Conservation (phyloP, 495 filamentous ascomycete species). For the Xylaria longipes region DNA sequence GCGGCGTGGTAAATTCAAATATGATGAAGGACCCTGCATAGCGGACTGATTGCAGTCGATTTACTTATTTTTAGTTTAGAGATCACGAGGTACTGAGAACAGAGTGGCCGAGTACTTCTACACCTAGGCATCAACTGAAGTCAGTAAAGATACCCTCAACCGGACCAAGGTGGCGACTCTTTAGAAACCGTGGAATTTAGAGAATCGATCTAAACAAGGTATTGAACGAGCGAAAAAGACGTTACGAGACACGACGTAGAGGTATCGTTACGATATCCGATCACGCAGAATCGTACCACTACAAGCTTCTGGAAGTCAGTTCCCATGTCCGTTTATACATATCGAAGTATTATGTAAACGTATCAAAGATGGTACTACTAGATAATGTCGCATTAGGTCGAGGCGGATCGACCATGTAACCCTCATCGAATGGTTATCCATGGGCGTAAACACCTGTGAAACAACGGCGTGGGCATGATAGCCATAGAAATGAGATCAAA, state of each 20-base stretch:
- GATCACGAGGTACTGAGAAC: not conserved
- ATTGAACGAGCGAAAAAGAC: not conserved
- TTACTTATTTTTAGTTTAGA: slow-evolving; percentile 21
- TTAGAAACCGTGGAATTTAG: not conserved
- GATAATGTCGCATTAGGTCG: not conserved
- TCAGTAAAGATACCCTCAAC: too few species aligned
- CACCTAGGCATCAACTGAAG: not conserved
- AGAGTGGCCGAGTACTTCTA: not conserved
- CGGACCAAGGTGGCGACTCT: not conserved
- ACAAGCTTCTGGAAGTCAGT: not conserved
- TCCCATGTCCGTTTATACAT: not conserved
- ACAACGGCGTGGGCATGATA: not conserved
- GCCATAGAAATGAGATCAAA: not conserved
- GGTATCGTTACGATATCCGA: not conserved
- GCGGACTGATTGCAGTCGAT: not conserved
- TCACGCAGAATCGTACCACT: not conserved
- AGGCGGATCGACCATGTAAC: not conserved
- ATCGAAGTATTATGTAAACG: not conserved
- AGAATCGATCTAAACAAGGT: not conserved
- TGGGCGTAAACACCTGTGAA: not conserved
- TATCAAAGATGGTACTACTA: not conserved
- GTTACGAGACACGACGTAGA: not conserved
- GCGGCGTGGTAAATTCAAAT: slow-evolving; percentile 13
- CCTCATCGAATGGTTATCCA: not conserved
- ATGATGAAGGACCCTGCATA: not conserved